phyloP scores from a whole-genome alignment of 2,329 filamentous ascomycete genomes.

The Fusarium oxysporum region DNA sequence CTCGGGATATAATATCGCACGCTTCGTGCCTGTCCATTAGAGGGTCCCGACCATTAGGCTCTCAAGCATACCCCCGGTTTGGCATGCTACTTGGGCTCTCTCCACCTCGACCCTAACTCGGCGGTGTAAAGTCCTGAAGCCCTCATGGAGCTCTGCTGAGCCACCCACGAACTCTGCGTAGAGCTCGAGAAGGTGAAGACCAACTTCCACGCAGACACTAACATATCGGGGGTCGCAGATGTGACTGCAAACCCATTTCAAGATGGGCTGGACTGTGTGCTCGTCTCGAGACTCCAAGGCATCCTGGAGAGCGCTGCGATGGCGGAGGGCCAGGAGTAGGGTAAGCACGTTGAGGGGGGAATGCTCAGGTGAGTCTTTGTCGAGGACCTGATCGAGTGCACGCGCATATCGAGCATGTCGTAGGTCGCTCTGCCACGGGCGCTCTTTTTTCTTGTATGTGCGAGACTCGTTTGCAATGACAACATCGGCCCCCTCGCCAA shows the following conservation, averaged over 20 bases:
- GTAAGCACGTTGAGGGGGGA: slow-evolving; percentile 76
- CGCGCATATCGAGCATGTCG: slow-evolving; percentile 80
- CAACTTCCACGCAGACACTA: slow-evolving; percentile 83
- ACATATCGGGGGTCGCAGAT: slow-evolving; percentile 87
- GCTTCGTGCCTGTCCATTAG: slow-evolving; percentile 33
- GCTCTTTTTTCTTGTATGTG: slow-evolving; percentile 68
- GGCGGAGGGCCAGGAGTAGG: slow-evolving; percentile 83
- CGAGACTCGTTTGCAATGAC: slow-evolving; percentile 80
- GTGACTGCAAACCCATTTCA: slow-evolving; percentile 84
- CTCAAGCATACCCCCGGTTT: slow-evolving; percentile 89
- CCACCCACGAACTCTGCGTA: slow-evolving; percentile 84
- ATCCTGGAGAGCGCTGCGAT: slow-evolving; percentile 85
- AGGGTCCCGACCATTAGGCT: slow-evolving; percentile 61
- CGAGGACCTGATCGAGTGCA: slow-evolving; percentile 84
- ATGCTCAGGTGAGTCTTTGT: slow-evolving; percentile 62
- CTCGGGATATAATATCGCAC: slow-evolving; percentile 38
- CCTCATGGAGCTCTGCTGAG: slow-evolving; percentile 76
- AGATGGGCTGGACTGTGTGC: slow-evolving; percentile 80
- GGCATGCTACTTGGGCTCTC: slow-evolving; percentile 82
- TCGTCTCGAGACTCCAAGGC: slow-evolving; percentile 87
- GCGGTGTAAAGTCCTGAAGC: slow-evolving; percentile 75
- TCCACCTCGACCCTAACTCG: slow-evolving; percentile 83
- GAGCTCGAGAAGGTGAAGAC: slow-evolving; percentile 84
- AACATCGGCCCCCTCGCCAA: slow-evolving; percentile 87
- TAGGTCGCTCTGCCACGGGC: slow-evolving; percentile 83